phyloP scores from a whole-genome alignment of 768 basidiomycete species.

The Kwoniella sp. region DNA sequence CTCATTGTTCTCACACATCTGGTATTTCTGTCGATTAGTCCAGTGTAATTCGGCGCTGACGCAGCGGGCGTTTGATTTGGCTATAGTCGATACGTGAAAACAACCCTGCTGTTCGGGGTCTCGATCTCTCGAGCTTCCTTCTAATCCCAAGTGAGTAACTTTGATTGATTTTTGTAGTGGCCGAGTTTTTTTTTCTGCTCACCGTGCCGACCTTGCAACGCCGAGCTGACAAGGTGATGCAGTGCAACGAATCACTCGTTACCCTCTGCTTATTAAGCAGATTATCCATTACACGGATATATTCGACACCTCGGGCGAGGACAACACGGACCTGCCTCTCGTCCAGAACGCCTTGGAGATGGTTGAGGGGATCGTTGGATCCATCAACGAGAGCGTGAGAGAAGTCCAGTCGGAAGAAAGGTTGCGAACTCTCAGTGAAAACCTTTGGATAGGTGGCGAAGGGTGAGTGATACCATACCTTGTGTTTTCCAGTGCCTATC shows the following conservation, averaged over 20 bases:
- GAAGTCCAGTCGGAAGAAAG: conserved; percentile 78
- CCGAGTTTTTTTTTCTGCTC: too few relatives aligned
- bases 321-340: conserved; percentile 64
- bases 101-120: conserved; percentile 68
- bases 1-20: too few relatives aligned
- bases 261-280: conserved; percentile 73
- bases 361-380: conserved; percentile 71
- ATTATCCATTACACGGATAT: conserved; percentile 1
- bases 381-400: conserved; percentile 87
- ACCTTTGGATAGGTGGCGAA: conserved; percentile 79
- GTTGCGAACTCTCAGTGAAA: conserved; percentile 71
- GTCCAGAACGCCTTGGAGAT: conserved; percentile 64
- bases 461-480: conserved; percentile 61
- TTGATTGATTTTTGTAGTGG: too few relatives aligned
- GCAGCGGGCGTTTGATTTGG: not conserved
- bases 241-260: conserved; percentile 96
- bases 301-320: conserved; percentile 2
- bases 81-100: conserved; percentile 73
- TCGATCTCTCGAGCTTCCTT: conserved; percentile 88
- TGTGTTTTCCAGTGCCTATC: not conserved
- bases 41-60: not conserved
- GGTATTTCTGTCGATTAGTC: too few relatives aligned
- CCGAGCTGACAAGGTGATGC: not conserved
- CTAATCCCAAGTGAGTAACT: conserved; percentile 76
- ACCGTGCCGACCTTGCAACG: too few relatives aligned